Evolutionary conservation across 352 stramenopile species (phyloP).

Genomic region (Phytopythium oedochilum): DNA sequence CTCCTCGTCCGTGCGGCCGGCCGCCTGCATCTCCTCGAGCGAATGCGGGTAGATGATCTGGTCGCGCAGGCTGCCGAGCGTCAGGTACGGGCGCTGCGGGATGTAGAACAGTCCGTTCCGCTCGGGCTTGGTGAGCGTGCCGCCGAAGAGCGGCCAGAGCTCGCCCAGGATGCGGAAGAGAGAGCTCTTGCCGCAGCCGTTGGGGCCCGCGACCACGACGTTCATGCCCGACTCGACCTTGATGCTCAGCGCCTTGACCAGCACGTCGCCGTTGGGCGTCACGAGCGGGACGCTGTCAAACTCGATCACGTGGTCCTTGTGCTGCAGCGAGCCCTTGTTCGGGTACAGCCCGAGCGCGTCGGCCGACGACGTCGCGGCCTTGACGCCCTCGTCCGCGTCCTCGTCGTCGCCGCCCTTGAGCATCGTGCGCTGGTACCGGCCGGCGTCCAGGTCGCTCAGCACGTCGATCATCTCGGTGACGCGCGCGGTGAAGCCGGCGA

Average conservation of each 20-base stretch:
- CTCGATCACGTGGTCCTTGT: constrained; percentile 76
- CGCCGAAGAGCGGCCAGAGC: constrained; percentile 83
- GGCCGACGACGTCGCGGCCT: constrained; percentile 23
- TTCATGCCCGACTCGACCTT: constrained; percentile 89
- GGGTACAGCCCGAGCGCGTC: constrained; percentile 48
- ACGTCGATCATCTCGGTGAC: constrained; percentile 82
- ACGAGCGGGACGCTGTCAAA: constrained; percentile 88
- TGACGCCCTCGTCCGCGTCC: constrained; percentile 12
- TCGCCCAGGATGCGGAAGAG: constrained; percentile 87
- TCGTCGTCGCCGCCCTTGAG: constrained; percentile 39
- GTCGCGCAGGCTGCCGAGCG: constrained; percentile 80
- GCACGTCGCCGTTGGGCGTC: constrained; percentile 85
- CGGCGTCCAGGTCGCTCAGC: constrained; percentile 52
- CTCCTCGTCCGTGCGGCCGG: constrained; percentile 50
- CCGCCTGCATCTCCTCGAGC: constrained; percentile 52
- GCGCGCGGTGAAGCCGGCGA: constrained; percentile 74
- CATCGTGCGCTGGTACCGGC: constrained; percentile 76
- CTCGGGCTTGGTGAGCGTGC: constrained; percentile 70
- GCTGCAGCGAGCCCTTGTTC: constrained; percentile 51
- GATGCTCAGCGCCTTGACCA: constrained; percentile 75
- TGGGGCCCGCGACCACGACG: constrained; percentile 80
- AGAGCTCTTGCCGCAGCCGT: constrained; percentile 85
- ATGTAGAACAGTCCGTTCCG: constrained; percentile 90
- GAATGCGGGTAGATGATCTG: constrained; percentile 90
- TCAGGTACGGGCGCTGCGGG: constrained; percentile 86